These are phyloP conservation scores for Leptographium radiaticola DNA, from an alignment of 2,329 filamentous ascomycete species.

Conservation along the genomic window DNA sequence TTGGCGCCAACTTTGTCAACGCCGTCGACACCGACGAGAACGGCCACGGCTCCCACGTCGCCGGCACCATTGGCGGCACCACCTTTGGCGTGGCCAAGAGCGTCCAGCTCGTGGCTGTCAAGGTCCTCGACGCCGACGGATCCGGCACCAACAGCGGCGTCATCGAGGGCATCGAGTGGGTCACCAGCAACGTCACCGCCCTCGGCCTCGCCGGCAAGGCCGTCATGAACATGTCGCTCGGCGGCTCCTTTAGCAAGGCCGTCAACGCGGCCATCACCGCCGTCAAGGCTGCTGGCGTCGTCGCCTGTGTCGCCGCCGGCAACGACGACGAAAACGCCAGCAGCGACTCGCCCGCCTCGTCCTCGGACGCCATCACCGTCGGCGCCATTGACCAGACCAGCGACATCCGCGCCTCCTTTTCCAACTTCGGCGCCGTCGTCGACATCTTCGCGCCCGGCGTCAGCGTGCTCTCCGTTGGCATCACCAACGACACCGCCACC, in stretches of 20 bases:
- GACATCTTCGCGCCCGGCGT: constrained; percentile 46
- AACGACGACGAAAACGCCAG: constrained; percentile 41
- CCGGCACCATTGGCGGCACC: constrained; percentile 46
- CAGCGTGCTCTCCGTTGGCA: constrained; percentile 37
- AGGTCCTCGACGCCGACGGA: constrained; percentile 34
- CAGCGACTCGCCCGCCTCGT: constrained; percentile 40
- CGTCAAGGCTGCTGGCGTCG: constrained; percentile 35
- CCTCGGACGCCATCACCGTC: constrained; percentile 43
- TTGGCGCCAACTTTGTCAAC: constrained; percentile 39
- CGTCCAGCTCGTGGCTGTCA: constrained; percentile 17
- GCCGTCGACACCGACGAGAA: constrained; percentile 38
- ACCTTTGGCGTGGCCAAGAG: constrained; percentile 52
- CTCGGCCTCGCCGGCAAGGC: constrained; percentile 34
- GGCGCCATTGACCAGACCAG: constrained; percentile 41
- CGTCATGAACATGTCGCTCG: constrained; percentile 53
- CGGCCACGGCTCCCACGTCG: constrained; percentile 52
- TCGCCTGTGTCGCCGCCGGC: constrained; percentile 47
- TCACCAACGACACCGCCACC: constrained; percentile 31
- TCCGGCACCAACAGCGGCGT: constrained; percentile 36
- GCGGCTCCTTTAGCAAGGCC: constrained; percentile 32
- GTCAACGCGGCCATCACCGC: constrained; percentile 40
- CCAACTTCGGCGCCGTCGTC: constrained; percentile 42
- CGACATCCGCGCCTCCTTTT: constrained; percentile 38
- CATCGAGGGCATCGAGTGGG: constrained; percentile 45
- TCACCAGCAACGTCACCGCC: constrained; percentile 30